Base-by-base conservation (phyloP, 177 flowering plant species). In the Vitis hybrid region DNA sequence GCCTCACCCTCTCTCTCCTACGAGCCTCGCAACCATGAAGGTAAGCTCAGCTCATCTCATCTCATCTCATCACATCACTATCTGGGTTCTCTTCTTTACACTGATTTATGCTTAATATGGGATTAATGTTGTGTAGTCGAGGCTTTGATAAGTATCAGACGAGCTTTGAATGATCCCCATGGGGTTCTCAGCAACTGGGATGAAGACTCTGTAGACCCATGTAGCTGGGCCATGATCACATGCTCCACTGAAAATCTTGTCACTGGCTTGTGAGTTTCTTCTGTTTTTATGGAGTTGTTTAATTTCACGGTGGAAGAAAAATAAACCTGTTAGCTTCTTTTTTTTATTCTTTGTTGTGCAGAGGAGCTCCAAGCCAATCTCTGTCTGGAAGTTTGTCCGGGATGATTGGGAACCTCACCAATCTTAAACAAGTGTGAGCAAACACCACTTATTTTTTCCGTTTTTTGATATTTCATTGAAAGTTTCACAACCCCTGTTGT, bases 221-320 rank as follows among this genome's bases (percentile, higher is more conserved):
- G 98, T 77, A 89, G 97, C 75, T 94, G 97, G 97, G 82, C 93
- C 62, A 87, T 92, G 97, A 84, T 94, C 76, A 92, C 97, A 80
- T 94, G 98, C 61, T 89, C 96, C 11, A 30, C 87, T 68, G 92
- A 89, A 14, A 92, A 91, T 72, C 85, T 87, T 51, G 98, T 94
- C 61, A 76, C 83, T 68, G 92, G 86, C 66, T 69, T 94, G 98
- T 94, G 68, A 79, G 90, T 87, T 72, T 19, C 66, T 40, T 64
- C 40, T 71, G 56, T 54, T 56, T 62, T 63, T 3, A 35, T 35
- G 46, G 46, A 35, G 46, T 35, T 35, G 30, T 27, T 27, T 27
- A 27, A 27, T 35, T 35, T 35, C 46, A 35, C 8, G 7, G 8
- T 35, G 46, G 46, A 35, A 35, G 46, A 35, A 35, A 27, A 7